Conservation (phyloP, 257 asterid genomes). For the Cruciata laevipes region DNA sequence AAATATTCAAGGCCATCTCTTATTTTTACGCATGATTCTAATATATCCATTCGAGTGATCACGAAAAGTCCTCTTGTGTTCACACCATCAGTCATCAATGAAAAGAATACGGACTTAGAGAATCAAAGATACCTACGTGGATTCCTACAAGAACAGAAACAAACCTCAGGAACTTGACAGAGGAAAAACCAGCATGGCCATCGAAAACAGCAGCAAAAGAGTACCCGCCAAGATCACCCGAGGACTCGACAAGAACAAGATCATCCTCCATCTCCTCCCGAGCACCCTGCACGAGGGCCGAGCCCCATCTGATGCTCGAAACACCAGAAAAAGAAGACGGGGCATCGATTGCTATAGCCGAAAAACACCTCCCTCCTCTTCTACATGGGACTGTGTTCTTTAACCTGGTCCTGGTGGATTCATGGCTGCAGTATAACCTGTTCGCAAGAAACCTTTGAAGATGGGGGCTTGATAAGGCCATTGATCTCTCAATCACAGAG, state of each 20-base stretch:
- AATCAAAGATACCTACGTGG: not conserved
- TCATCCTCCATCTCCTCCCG: slow-evolving; percentile 99
- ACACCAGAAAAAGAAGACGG: slow-evolving; percentile 49
- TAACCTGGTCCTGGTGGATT: slow-evolving; percentile 12
- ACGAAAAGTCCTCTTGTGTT: not conserved
- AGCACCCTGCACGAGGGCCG: slow-evolving; percentile 59
- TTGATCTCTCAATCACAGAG: slow-evolving; percentile 5
- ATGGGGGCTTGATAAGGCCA: slow-evolving; percentile 63
- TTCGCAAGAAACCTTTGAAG: slow-evolving; percentile 47
- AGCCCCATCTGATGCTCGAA: slow-evolving; percentile 73
- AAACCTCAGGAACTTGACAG: slow-evolving; percentile 75
- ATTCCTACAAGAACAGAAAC: not conserved
- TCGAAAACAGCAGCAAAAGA: slow-evolving; percentile 86
- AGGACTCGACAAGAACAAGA: slow-evolving; percentile 45
- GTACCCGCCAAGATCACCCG: slow-evolving; percentile 60
- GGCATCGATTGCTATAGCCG: slow-evolving; percentile 72
- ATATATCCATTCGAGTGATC: not conserved
- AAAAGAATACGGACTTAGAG: not conserved
- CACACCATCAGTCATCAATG: not conserved
- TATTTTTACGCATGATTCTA: not conserved
- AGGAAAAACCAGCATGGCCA: slow-evolving; percentile 91
- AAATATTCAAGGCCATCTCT: not conserved
- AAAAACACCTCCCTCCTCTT: slow-evolving; percentile 33
- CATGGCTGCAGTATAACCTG: slow-evolving; percentile 42
- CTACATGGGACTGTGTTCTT: slow-evolving; percentile 27